These are phyloP conservation scores for Phyllosticta capitalensis DNA, from an alignment of 2,329 filamentous ascomycete species.

Conservation along the genomic window DNA sequence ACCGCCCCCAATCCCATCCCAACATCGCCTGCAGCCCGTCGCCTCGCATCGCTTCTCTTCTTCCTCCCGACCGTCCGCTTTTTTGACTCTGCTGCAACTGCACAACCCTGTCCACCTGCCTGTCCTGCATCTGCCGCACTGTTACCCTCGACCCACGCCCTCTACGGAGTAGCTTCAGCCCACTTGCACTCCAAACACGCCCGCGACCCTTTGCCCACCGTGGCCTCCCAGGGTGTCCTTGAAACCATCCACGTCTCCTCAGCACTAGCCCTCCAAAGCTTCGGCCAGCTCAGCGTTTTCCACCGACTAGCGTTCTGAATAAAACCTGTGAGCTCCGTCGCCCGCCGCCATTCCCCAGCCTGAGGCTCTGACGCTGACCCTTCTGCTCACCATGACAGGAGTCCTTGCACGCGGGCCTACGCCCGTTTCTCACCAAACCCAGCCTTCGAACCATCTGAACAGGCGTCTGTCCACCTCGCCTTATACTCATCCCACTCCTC, in stretches of 20 bases:
- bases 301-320: constrained; percentile 6
- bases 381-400: constrained; percentile 24
- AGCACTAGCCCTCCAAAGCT: background rate
- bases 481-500: background rate
- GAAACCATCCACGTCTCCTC: background rate
- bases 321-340: constrained; percentile 7
- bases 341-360: background rate
- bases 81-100: background rate
- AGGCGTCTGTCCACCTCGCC: constrained; percentile 10
- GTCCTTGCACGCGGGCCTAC: constrained; percentile 15
- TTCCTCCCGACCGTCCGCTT: background rate
- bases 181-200: background rate
- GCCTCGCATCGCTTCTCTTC: background rate
- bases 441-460: constrained; percentile 3
- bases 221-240: background rate
- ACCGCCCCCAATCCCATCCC: no score
- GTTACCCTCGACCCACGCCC: background rate
- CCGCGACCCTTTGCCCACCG: background rate
- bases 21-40: no score
- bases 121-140: background rate
- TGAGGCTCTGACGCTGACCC: constrained; percentile 1
- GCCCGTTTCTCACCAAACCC: constrained; percentile 16
- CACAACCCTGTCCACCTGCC: background rate
- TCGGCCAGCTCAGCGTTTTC: background rate
- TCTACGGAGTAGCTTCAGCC: background rate